phyloP scores from a whole-genome alignment of 495 filamentous ascomycete genomes.

The Xylaria grammica region DNA sequence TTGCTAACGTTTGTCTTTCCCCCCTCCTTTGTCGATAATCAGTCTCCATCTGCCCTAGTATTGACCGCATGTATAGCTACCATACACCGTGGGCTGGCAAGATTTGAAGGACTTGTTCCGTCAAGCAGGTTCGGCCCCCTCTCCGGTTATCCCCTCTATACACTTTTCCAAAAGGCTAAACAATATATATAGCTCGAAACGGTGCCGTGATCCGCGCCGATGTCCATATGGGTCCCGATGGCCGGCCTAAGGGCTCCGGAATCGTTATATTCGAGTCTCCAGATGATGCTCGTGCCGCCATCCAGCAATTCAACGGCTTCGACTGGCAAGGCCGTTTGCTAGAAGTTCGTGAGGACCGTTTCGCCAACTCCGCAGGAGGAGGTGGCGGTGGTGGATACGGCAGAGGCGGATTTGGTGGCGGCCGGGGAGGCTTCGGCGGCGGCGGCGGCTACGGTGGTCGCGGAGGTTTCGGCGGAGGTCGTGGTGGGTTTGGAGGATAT shows the following conservation, averaged over 20 bases:
- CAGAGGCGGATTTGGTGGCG: constrained; percentile 62
- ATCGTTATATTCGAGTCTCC: constrained; percentile 95
- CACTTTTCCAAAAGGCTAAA: neutral
- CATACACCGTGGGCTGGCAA: constrained; percentile 98
- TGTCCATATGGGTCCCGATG: constrained; percentile 89
- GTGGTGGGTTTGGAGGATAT: constrained; percentile 54
- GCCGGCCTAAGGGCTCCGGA: constrained; percentile 92
- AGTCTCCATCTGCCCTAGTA: constrained; percentile 33
- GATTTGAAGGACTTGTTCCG: constrained; percentile 99
- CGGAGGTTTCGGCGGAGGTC: constrained; percentile 42
- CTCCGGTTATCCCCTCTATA: neutral
- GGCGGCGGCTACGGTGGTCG: constrained; percentile 52
- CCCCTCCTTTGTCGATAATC: constrained; percentile 26
- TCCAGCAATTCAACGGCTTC: constrained; percentile 96
- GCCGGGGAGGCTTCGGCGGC: constrained; percentile 63
- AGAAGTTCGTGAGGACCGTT: constrained; percentile 96
- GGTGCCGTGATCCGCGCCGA: constrained; percentile 94
- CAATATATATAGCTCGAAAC: constrained; percentile 54
- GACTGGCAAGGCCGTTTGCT: constrained; percentile 95
- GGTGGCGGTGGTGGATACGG: constrained; percentile 56
- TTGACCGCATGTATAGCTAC: constrained; percentile 70
- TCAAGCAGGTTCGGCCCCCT: constrained; percentile 80
- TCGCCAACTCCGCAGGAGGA: constrained; percentile 67
- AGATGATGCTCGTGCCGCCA: constrained; percentile 93
- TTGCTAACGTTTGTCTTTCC: constrained; percentile 89